phyloP scores from a whole-genome alignment of 768 basidiomycete species.

The Lactarius quietus region DNA sequence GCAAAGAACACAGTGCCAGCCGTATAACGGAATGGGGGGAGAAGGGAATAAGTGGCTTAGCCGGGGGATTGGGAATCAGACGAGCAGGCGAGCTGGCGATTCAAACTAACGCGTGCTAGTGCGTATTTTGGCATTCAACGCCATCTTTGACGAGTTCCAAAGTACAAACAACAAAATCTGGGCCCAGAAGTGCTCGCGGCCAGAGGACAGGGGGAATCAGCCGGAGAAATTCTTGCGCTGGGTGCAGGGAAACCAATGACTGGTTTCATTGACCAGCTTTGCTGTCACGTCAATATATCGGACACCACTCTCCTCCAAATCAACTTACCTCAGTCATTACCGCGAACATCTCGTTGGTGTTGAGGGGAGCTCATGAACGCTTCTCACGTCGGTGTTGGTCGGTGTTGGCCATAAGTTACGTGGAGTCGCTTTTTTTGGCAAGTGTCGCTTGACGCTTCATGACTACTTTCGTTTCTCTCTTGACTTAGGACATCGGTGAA shows the following conservation, averaged over 20 bases:
- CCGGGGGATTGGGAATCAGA: not conserved
- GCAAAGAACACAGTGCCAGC: conserved; percentile 21
- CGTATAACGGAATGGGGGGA: conserved; percentile 6
- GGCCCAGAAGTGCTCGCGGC: not conserved
- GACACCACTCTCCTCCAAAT: not conserved
- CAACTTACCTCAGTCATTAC: not conserved
- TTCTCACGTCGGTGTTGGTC: not conserved
- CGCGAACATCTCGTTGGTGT: not conserved
- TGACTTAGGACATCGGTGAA: too few species aligned
- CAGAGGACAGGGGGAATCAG: not conserved
- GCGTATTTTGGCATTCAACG: conserved; percentile 4
- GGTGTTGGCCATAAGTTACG: not conserved
- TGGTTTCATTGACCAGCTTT: not conserved
- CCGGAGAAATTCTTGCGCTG: not conserved
- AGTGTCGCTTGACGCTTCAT: too few species aligned
- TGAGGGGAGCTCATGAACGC: not conserved
- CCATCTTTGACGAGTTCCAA: not conserved
- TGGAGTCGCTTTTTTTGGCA: not conserved
- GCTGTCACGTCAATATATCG: not conserved
- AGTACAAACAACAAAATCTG: not conserved
- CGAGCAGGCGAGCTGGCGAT: not conserved
- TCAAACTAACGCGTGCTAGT: not conserved
- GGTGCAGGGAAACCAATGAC: not conserved
- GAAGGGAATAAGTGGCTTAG: not conserved
- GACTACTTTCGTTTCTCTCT: too few species aligned